Evolutionary conservation across 768 basidiomycete genomes (phyloP).

Genomic region (Leucosporidium yakuticum): DNA sequence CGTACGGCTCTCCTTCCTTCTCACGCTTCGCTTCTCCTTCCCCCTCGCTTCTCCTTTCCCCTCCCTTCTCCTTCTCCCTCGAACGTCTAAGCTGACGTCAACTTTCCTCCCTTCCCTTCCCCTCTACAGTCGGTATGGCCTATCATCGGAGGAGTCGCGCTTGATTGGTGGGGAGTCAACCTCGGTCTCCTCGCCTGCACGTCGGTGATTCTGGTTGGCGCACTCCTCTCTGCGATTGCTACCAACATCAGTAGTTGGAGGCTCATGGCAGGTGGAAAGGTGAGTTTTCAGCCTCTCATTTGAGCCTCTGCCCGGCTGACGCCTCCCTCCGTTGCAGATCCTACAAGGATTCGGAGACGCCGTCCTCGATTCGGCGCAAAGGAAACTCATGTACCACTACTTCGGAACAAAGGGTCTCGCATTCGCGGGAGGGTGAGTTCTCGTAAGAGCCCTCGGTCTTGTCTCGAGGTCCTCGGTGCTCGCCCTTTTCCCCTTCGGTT

Average conservation of each 20-base stretch:
- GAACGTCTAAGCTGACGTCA: too few relatives aligned
- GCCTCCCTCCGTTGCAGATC: background rate
- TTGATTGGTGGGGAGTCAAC: conserved; percentile 1
- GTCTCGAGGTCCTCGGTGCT: too few relatives aligned
- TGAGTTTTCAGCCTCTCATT: too few relatives aligned
- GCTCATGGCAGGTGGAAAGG: background rate
- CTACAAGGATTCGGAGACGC: background rate
- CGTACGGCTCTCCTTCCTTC: too few relatives aligned
- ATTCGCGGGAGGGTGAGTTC: background rate
- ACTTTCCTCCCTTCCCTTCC: too few relatives aligned
- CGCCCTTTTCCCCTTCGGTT: too few relatives aligned
- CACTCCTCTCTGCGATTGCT: background rate
- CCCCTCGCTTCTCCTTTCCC: too few relatives aligned
- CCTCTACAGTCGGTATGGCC: background rate
- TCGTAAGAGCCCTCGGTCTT: too few relatives aligned
- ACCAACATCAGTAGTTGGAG: background rate
- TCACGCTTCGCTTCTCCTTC: too few relatives aligned
- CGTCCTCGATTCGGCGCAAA: background rate
- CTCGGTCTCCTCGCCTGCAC: background rate
- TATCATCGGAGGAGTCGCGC: background rate
- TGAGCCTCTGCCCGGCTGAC: too few relatives aligned
- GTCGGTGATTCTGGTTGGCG: background rate
- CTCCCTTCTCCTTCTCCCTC: too few relatives aligned
- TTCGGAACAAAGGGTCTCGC: background rate
- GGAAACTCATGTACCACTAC: background rate